These are phyloP conservation scores for Fragaria iinumae DNA, from an alignment of 306 rosid species.

Conservation along the genomic window DNA sequence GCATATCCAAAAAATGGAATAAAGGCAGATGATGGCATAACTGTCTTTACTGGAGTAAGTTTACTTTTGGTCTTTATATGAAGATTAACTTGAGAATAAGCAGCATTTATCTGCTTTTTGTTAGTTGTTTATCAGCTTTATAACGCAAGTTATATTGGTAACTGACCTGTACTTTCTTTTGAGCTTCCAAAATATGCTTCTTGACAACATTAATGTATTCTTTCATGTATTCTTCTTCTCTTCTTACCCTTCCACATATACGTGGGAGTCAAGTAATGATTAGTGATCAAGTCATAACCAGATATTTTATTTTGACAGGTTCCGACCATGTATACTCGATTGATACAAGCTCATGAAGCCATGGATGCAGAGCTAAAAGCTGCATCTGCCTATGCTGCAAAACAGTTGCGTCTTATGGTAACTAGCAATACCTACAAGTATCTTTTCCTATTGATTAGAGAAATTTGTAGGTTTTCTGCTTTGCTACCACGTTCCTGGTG, in stretches of 20 bases:
- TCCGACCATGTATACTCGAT: constrained; percentile 81
- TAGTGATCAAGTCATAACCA: constrained; percentile 16
- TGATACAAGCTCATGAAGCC: constrained; percentile 81
- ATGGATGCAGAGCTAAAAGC: constrained; percentile 76
- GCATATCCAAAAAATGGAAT: constrained; percentile 68
- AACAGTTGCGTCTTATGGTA: constrained; percentile 94
- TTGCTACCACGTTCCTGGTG: not conserved
- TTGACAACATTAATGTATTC: not conserved
- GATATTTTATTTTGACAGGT: constrained; percentile 51
- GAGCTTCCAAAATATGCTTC: not conserved
- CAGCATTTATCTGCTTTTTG: constrained; percentile 17
- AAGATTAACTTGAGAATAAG: constrained; percentile 12
- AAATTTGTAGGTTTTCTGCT: not conserved
- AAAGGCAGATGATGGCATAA: constrained; percentile 54
- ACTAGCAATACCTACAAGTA: constrained; percentile 17
- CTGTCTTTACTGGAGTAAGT: constrained; percentile 93
- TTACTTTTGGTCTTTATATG: constrained; percentile 9
- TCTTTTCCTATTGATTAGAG: not conserved
- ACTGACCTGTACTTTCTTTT: not conserved
- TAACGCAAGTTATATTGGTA: not conserved
- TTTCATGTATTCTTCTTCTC: not conserved
- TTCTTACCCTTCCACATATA: not conserved
- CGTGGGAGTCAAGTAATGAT: not conserved
- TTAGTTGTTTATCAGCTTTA: constrained; percentile 10
- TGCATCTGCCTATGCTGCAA: constrained; percentile 74